Evolutionary conservation across 768 basidiomycete genomes (phyloP).

Genomic region (Galerina marginata): DNA sequence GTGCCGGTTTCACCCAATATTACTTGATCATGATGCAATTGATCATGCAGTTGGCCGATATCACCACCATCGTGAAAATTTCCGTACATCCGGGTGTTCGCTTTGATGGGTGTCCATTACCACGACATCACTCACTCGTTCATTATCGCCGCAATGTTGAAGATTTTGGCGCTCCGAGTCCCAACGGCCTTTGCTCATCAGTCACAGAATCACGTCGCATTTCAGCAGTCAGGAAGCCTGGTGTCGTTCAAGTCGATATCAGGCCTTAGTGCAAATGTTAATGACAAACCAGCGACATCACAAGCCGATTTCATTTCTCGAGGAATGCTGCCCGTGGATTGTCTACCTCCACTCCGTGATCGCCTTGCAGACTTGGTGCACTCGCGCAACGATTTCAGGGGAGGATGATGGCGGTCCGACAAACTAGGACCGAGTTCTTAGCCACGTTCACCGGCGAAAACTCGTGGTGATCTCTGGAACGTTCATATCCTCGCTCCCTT

Average conservation of each 20-base stretch:
- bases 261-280: slow-evolving; percentile 43
- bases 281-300: slow-evolving; percentile 28
- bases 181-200: slow-evolving; percentile 36
- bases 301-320: slow-evolving; percentile 14
- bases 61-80: slow-evolving; percentile 34
- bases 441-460: too few species aligned
- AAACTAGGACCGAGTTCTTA: too few species aligned
- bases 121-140: slow-evolving; percentile 28
- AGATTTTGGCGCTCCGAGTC: slow-evolving; percentile 30
- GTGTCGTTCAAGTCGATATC: slow-evolving; percentile 29
- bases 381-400: not conserved
- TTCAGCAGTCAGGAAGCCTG: slow-evolving; percentile 36
- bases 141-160: slow-evolving; percentile 26
- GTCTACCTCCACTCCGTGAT: not conserved
- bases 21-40: not conserved
- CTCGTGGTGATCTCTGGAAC: slow-evolving; percentile 6
- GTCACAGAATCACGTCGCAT: slow-evolving; percentile 40
- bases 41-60: slow-evolving; percentile 21
- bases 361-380: not conserved
- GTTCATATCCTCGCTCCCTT: not conserved
- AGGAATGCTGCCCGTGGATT: slow-evolving; percentile 17
- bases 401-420: not conserved
- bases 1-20: slow-evolving; percentile 12
- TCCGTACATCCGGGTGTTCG: slow-evolving; percentile 24
- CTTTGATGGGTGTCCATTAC: slow-evolving; percentile 20